Percentiles rank a stretch among this genome's conserved stretches.
phyloP scores from a whole-genome alignment of 345 rosid genomes.

The Melastoma malabathricum region DNA sequence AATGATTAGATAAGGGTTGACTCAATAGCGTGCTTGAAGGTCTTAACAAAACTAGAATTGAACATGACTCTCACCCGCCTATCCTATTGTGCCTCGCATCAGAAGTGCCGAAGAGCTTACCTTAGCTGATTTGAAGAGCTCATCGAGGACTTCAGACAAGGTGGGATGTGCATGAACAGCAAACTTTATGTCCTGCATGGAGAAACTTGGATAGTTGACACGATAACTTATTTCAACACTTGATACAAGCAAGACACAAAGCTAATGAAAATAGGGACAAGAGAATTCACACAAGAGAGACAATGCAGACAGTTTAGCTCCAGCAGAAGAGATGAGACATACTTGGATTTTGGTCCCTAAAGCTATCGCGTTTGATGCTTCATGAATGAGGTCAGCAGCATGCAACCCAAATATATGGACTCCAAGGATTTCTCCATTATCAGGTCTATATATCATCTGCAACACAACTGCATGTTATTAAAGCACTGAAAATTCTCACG shows the following conservation, averaged over 20 bases:
- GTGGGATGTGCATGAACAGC: slow-evolving; percentile 99
- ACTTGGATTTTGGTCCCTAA: slow-evolving; percentile 82
- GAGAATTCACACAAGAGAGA: not conserved
- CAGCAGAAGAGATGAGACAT: not conserved
- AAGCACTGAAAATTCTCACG: not conserved
- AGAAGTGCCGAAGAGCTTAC: slow-evolving; percentile 23
- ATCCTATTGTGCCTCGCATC: too few species aligned
- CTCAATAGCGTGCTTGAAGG: too few species aligned
- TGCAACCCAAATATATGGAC: slow-evolving; percentile 96
- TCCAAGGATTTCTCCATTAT: slow-evolving; percentile 92
- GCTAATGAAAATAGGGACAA: not conserved
- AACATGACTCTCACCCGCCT: too few species aligned
- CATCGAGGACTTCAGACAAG: slow-evolving; percentile 92
- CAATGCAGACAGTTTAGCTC: not conserved
- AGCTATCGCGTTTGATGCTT: slow-evolving; percentile 97
- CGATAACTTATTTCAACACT: not conserved
- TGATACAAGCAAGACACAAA: not conserved
- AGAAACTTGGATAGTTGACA: not conserved
- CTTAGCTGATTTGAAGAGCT: slow-evolving; percentile 90
- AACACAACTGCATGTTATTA: not conserved
- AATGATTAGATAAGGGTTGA: too few species aligned
- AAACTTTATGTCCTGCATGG: slow-evolving; percentile 64
- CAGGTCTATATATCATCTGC: slow-evolving; percentile 97
- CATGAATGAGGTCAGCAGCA: slow-evolving; percentile 98
- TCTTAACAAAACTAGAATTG: too few species aligned